A percentile compares a stretch with the other conserved stretches of the same genome.
phyloP scores from a whole-genome alignment of 352 stramenopile genomes.

The Elongisporangium undulatum region DNA sequence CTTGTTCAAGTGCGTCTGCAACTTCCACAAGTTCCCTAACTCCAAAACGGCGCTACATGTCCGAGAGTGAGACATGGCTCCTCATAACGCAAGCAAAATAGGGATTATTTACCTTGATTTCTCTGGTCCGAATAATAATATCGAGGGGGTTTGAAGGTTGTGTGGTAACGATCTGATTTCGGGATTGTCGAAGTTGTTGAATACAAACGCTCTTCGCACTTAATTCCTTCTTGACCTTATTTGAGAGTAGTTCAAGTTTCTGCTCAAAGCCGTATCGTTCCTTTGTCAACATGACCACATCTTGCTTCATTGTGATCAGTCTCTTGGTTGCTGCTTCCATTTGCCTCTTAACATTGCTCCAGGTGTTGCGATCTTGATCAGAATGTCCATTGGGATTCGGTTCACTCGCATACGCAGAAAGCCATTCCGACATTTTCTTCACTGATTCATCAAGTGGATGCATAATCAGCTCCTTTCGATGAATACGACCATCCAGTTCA shows the following conservation, averaged over 20 bases:
- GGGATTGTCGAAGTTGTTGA: slow-evolving; percentile 26
- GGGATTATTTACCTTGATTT: slow-evolving; percentile 49
- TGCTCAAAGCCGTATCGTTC: slow-evolving; percentile 1
- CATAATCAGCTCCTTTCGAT: slow-evolving; percentile 29
- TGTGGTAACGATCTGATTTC: slow-evolving; percentile 10
- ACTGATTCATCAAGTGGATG: slow-evolving; percentile 25
- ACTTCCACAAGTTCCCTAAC: slow-evolving; percentile 30
- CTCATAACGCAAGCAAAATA: neutral
- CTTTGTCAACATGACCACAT: slow-evolving; percentile 16
- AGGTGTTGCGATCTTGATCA: slow-evolving; percentile 10
- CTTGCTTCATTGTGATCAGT: slow-evolving; percentile 16
- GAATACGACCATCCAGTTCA: slow-evolving; percentile 23
- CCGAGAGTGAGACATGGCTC: slow-evolving; percentile 1
- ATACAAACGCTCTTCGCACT: slow-evolving; percentile 30
- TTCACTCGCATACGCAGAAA: slow-evolving; percentile 5
- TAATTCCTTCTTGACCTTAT: slow-evolving; percentile 20
- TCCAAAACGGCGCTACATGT: slow-evolving; percentile 32
- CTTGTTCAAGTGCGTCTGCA: slow-evolving; percentile 21
- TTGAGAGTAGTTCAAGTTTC: slow-evolving; percentile 8
- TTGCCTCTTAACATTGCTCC: slow-evolving; percentile 10
- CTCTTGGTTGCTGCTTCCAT: slow-evolving; percentile 20
- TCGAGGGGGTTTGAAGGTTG: slow-evolving; percentile 29
- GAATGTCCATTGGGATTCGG: slow-evolving; percentile 8
- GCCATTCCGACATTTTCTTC: slow-evolving; percentile 38
- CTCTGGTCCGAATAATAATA: slow-evolving; percentile 33